phyloP scores from a whole-genome alignment of 1,284 basidiomycete species.

The Ceratobasidium sp. region DNA sequence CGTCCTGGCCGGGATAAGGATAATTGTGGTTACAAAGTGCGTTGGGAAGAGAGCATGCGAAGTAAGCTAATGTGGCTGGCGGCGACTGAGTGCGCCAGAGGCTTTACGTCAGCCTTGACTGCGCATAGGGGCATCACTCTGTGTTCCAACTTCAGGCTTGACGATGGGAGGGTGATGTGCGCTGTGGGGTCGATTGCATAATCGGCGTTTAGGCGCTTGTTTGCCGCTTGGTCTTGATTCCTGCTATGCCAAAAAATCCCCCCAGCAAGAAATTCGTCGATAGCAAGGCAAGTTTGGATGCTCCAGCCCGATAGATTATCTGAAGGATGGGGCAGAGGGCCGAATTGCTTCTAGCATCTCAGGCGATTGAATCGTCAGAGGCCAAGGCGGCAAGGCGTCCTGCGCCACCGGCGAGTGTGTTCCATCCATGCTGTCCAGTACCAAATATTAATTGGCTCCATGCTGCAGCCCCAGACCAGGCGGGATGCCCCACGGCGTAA shows the following conservation, averaged over 20 bases:
- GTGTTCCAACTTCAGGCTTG: slow-evolving; percentile 14
- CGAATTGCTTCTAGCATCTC: slow-evolving; percentile 22
- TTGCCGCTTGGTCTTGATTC: neutral
- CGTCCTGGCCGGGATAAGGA: slow-evolving; percentile 3
- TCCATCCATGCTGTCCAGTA: neutral
- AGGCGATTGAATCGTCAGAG: slow-evolving; percentile 24
- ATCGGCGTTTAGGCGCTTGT: slow-evolving; percentile 12
- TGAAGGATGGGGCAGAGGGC: neutral
- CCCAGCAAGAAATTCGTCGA: slow-evolving; percentile 40
- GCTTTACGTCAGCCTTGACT: slow-evolving; percentile 9
- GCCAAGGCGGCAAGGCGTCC: slow-evolving; percentile 21
- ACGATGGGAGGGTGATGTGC: neutral
- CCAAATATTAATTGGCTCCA: neutral
- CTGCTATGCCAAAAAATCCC: slow-evolving; percentile 13
- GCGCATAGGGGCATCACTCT: slow-evolving; percentile 26
- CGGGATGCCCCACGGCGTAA: slow-evolving; percentile 4
- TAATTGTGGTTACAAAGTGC: slow-evolving; percentile 33
- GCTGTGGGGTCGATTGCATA: neutral
- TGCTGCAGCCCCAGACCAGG: slow-evolving; percentile 1
- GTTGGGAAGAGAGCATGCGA: slow-evolving; percentile 24
- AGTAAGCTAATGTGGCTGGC: slow-evolving; percentile 2
- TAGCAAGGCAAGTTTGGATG: slow-evolving; percentile 12
- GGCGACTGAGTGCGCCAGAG: neutral
- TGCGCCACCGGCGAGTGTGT: neutral
- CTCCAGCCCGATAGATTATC: neutral